Evolutionary conservation across 371 early-diverging fungal species (phyloP).

Genomic region (Rhizopus microsporus): DNA sequence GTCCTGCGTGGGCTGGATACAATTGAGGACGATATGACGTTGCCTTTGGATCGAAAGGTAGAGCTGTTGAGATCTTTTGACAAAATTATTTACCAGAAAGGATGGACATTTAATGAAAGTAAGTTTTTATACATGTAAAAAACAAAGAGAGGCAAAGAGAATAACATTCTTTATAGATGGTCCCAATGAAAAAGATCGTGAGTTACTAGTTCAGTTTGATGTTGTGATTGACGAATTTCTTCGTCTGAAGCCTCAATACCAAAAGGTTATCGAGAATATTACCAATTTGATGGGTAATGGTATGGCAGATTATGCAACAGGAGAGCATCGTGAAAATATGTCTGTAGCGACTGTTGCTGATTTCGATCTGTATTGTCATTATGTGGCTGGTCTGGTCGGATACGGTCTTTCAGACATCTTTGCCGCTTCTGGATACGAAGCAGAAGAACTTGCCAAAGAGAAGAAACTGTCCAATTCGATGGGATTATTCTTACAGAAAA

Average conservation of each 20-base stretch:
- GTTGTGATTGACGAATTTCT: conserved; percentile 89
- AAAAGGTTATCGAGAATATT: conserved; percentile 87
- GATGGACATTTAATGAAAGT: conserved; percentile 89
- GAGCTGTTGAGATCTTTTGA: conserved; percentile 80
- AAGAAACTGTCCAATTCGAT: conserved; percentile 75
- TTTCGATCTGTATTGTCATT: conserved; percentile 96
- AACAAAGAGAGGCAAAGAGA: not conserved
- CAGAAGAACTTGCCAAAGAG: conserved; percentile 41
- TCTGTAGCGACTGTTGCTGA: conserved; percentile 78
- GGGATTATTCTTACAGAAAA: conserved; percentile 96
- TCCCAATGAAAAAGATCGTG: conserved; percentile 92
- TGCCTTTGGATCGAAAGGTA: conserved; percentile 75
- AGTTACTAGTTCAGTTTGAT: conserved; percentile 84
- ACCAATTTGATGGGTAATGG: conserved; percentile 91
- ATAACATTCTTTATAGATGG: conserved; percentile 53
- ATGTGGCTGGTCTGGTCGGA: conserved; percentile 97
- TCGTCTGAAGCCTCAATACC: conserved; percentile 74
- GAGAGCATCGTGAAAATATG: conserved; percentile 61
- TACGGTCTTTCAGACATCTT: conserved; percentile 91
- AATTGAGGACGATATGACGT: conserved; percentile 97
- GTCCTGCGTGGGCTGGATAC: conserved; percentile 96
- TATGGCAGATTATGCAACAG: conserved; percentile 87
- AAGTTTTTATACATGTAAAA: conserved; percentile 21
- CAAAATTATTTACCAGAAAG: conserved; percentile 72
- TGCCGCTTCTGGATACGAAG: conserved; percentile 85